A percentile compares a stretch with the other conserved stretches of the same genome.
phyloP scores from a whole-genome alignment of 257 asterid species.

The Solanum arcanum region DNA sequence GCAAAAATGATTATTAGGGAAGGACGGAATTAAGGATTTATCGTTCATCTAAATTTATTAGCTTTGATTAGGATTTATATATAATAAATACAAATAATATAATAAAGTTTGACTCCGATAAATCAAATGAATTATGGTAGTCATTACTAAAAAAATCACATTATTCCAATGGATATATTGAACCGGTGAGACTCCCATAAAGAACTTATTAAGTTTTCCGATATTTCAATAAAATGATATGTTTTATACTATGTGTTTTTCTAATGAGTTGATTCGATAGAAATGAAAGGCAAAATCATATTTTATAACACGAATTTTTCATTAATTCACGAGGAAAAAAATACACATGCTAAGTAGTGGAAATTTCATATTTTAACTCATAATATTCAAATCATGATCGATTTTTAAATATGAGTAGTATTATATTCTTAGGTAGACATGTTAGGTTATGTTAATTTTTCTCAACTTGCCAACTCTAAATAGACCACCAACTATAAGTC shows the following conservation, averaged over 20 bases:
- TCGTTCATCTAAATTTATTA: neutral
- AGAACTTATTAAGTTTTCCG: neutral
- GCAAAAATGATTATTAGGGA: neutral
- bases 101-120: neutral
- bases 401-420: neutral
- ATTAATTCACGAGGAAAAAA: neutral
- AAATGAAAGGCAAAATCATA: neutral
- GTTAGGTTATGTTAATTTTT: neutral
- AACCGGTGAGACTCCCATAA: neutral
- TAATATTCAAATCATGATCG: neutral
- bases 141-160: neutral
- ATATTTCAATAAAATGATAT: too few relatives aligned
- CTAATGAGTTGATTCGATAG: rapidly evolving
- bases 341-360: neutral
- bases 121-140: neutral
- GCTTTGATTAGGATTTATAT: neutral
- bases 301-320: neutral
- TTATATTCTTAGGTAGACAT: neutral
- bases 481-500: neutral
- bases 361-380: neutral
- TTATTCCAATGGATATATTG: neutral
- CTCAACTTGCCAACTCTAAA: neutral
- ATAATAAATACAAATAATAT: neutral
- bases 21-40: neutral
- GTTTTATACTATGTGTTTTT: neutral